Percentiles rank a stretch among this genome's conserved stretches.
These are phyloP conservation scores for Paraphoma sp. DNA, from an alignment of 2,329 filamentous ascomycete genomes.

Conservation along the genomic window DNA sequence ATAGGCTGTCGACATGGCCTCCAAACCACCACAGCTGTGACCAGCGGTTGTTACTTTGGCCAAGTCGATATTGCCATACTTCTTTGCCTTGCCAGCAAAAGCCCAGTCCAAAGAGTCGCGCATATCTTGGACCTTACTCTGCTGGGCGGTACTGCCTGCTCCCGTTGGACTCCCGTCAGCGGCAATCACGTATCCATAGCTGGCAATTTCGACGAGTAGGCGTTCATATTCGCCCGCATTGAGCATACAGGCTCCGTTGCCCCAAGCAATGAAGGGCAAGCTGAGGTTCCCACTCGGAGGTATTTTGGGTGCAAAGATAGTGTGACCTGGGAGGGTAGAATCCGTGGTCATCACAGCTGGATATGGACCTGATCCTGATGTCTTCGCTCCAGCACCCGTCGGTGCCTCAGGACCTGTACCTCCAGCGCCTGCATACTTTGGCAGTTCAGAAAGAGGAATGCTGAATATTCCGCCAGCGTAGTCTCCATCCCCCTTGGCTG, in stretches of 20 bases:
- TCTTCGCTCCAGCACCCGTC: constrained; percentile 15
- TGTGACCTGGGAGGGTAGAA: constrained; percentile 20
- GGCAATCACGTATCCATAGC: constrained; percentile 26
- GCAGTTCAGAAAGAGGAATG: constrained; percentile 24
- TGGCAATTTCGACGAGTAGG: constrained; percentile 25
- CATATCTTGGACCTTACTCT: constrained; percentile 31
- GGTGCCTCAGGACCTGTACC: constrained; percentile 16
- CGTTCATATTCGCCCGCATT: constrained; percentile 20
- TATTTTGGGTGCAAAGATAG: constrained; percentile 21
- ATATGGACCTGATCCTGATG: constrained; percentile 27
- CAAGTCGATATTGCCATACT: constrained; percentile 27
- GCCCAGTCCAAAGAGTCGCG: constrained; percentile 26
- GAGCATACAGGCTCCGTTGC: constrained; percentile 23
- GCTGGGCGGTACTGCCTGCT: constrained; percentile 3
- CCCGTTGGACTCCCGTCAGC: constrained; percentile 23
- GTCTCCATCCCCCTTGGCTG: constrained; percentile 27
- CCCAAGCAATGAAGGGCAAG: constrained; percentile 29
- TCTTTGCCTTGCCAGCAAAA: constrained; percentile 20
- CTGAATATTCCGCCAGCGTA: constrained; percentile 29
- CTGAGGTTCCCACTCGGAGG: constrained; percentile 18
- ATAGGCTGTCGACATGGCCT: constrained; percentile 25
- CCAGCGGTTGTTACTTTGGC: constrained; percentile 24
- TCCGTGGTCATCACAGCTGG: constrained; percentile 25
- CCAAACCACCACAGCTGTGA: constrained; percentile 25
- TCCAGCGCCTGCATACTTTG: constrained; percentile 15